These are phyloP conservation scores for Xylaria sp. DNA, from an alignment of 2,329 filamentous ascomycete species.

Conservation along the genomic window DNA sequence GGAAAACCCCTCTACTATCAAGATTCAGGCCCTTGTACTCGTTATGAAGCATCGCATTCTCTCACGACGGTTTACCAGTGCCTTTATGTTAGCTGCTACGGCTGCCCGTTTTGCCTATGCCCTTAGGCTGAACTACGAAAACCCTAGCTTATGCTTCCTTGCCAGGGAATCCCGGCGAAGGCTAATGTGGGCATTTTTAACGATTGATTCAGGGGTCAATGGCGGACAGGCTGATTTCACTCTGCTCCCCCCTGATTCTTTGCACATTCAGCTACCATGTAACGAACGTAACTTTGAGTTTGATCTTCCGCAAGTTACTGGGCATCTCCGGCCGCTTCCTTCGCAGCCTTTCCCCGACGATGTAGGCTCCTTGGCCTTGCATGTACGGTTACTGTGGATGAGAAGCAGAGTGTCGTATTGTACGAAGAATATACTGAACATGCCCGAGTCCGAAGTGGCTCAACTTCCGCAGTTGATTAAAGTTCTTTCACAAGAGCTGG, in stretches of 20 bases:
- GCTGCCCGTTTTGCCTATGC: conserved; percentile 61
- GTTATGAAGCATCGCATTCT: conserved; percentile 60
- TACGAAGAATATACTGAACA: conserved; percentile 57
- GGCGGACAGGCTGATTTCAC: conserved; percentile 59
- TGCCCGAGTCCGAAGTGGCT: conserved; percentile 57
- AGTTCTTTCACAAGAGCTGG: conserved; percentile 58
- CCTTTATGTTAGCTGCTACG: conserved; percentile 59
- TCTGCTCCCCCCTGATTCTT: conserved; percentile 55
- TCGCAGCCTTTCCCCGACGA: conserved; percentile 61
- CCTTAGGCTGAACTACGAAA: conserved; percentile 61
- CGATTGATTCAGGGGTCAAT: conserved; percentile 60
- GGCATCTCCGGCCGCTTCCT: conserved; percentile 56
- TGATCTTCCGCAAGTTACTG: conserved; percentile 65
- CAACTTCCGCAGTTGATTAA: conserved; percentile 59
- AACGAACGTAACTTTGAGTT: conserved; percentile 66
- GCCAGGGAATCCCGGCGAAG: conserved; percentile 48
- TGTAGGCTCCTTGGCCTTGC: conserved; percentile 65
- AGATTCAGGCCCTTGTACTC: conserved; percentile 60
- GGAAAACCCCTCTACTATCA: conserved; percentile 65
- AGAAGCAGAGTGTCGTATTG: conserved; percentile 65
- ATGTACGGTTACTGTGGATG: conserved; percentile 66
- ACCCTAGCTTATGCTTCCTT: conserved; percentile 56
- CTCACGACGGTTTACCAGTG: conserved; percentile 56
- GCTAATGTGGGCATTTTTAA: conserved; percentile 60
- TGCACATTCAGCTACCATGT: conserved; percentile 60